Evolutionary conservation across 768 basidiomycete genomes (phyloP).

Genomic region (Fibroporia radiculosa): DNA sequence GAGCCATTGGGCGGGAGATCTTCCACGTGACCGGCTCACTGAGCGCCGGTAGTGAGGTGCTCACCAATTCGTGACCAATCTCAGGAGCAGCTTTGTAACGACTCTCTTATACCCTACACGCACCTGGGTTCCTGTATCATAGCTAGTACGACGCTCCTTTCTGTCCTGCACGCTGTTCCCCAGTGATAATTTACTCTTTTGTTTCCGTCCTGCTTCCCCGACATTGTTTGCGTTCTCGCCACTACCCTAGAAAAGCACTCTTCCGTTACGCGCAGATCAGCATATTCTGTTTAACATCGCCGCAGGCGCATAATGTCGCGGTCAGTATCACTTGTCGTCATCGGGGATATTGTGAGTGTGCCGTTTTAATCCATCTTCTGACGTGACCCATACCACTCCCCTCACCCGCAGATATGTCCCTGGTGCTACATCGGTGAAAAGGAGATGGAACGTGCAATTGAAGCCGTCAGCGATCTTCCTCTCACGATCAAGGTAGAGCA

Average conservation of each 20-base stretch:
- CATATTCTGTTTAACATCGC: no score
- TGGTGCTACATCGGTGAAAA: slow-evolving; percentile 37
- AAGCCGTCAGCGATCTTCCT: slow-evolving; percentile 24
- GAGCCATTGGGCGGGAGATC: no score
- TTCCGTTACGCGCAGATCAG: no score
- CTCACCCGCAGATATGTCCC: slow-evolving; percentile 24
- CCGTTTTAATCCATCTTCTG: neutral
- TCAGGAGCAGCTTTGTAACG: neutral
- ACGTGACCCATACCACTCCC: neutral
- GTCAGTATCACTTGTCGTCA: slow-evolving; percentile 20
- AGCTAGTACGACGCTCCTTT: neutral
- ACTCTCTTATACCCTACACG: neutral
- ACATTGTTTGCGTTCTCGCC: neutral
- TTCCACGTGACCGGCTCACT: neutral
- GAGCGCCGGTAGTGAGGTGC: neutral
- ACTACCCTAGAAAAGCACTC: neutral
- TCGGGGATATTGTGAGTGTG: slow-evolving; percentile 30
- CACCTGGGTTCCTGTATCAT: neutral
- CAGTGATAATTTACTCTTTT: no score
- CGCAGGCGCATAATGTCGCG: neutral
- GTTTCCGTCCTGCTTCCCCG: neutral
- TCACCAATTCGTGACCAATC: slow-evolving; percentile 1
- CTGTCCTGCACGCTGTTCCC: neutral
- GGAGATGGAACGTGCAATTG: slow-evolving; percentile 32
- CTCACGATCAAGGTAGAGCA: slow-evolving; percentile 34